Evolutionary conservation across 495 filamentous ascomycete species (phyloP), one percentile per base, ranked within the genome.

Genomic region (Collariella sp.): DNA sequence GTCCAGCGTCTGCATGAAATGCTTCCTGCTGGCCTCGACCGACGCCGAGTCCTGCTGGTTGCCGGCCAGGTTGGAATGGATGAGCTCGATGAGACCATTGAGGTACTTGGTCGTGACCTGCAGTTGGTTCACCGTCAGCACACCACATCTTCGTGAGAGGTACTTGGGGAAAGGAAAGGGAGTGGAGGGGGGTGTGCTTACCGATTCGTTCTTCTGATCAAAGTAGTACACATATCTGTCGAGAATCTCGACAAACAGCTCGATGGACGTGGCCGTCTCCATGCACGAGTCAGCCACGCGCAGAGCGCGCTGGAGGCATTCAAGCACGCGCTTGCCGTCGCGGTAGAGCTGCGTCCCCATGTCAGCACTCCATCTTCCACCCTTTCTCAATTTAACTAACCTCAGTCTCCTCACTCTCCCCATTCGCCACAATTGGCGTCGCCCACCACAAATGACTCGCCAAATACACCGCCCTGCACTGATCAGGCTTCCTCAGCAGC

Each of bases 201-300:
- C 91, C 42, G 89, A 91, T 72, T 98, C 93, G 70, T 98, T 98
- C 71, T 95, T 89, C 63, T 97, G 89, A 70, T 98, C 93, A 71
- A 96, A 98, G 70, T 96, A 97, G 69, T 98, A 98, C 47, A 97
- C 93, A 71, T 97, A 98, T 66, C 93, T 82, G 65, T 97, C 96
- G 55, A 98, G 74, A 56, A 98, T 97, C 72, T 98, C 93, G 45
- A 98, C 93, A 64, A 98, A 98, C 38, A 98, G 76, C 71, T 98
- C 93, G 22, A 97, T 89, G 3, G 89, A 95, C 2, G 96, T 95
- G 9, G 89, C 90, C n/a, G 90, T 91, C 69, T 98, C 93, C 93
- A 98, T 98, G 72, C 93, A 98, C 6, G 93, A 93, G 70, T 98
- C 93, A 2, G 93, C 93, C 7, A 98, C 93, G 46, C 93, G 87